phyloP scores from a whole-genome alignment of 2,329 filamentous ascomycete species.

The Fusarium sarcochroum region DNA sequence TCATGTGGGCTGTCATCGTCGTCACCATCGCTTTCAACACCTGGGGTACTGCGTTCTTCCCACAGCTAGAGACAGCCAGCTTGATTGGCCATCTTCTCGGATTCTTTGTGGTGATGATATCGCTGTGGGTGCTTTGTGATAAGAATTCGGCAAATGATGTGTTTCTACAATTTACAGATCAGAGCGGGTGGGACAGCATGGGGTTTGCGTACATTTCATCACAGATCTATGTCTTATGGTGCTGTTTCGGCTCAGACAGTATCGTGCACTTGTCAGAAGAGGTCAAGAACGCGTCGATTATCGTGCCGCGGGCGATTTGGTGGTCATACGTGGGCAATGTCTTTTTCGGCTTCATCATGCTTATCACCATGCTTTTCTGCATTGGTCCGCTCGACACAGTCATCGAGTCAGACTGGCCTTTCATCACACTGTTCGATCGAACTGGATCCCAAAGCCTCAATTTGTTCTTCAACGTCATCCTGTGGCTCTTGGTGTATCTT shows the following conservation, averaged over 20 bases:
- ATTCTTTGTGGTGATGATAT: slow-evolving; percentile 29
- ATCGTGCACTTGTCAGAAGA: slow-evolving; percentile 27
- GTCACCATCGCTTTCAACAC: slow-evolving; percentile 30
- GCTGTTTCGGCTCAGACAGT: slow-evolving; percentile 33
- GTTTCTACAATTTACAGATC: slow-evolving; percentile 30
- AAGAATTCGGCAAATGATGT: slow-evolving; percentile 23
- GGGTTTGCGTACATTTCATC: slow-evolving; percentile 33
- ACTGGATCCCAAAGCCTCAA: slow-evolving; percentile 20
- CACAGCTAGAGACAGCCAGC: slow-evolving; percentile 26
- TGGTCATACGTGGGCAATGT: slow-evolving; percentile 29
- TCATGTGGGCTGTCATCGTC: slow-evolving; percentile 34
- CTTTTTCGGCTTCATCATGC: slow-evolving; percentile 30
- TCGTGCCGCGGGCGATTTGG: slow-evolving; percentile 21
- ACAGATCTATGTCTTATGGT: slow-evolving; percentile 32
- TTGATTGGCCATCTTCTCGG: slow-evolving; percentile 19
- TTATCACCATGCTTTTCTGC: slow-evolving; percentile 36
- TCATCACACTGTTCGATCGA: slow-evolving; percentile 20
- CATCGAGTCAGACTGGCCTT: slow-evolving; percentile 28
- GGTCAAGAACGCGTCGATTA: slow-evolving; percentile 25
- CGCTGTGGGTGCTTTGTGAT: slow-evolving; percentile 31
- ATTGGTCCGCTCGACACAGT: slow-evolving; percentile 21
- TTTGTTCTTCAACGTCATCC: slow-evolving; percentile 25
- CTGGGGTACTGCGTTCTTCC: slow-evolving; percentile 31
- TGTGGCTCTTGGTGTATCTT: slow-evolving; percentile 31
- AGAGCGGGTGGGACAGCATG: slow-evolving; percentile 33